Conservation (phyloP, 495 filamentous ascomycete genomes). For the Annulohypoxylon maeteangense region DNA sequence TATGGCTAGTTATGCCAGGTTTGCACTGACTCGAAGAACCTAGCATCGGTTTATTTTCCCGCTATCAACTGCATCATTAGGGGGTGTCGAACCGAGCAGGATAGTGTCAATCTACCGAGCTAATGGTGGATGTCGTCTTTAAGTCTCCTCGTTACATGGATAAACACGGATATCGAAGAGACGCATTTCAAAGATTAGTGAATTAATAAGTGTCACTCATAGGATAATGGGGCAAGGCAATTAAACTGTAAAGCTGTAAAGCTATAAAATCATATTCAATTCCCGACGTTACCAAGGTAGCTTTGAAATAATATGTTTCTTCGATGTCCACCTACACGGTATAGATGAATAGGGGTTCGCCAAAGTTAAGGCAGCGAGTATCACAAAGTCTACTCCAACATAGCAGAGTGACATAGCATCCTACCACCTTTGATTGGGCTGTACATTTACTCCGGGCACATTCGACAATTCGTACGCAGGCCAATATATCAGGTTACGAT, state of each 20-base stretch:
- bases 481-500: conserved; percentile 17
- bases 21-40: conserved; percentile 31
- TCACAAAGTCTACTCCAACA: conserved; percentile 28
- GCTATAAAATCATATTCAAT: neutral
- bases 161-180: neutral
- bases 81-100: conserved; percentile 8
- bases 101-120: neutral
- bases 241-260: neutral
- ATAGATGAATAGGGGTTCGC: conserved; percentile 35
- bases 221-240: neutral
- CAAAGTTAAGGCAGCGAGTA: conserved; percentile 38
- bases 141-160: neutral
- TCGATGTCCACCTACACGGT: conserved; percentile 9
- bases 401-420: conserved; percentile 38
- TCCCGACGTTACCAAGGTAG: neutral
- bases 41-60: conserved; percentile 16
- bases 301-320: conserved; percentile 3
- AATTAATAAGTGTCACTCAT: neutral
- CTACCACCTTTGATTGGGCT: conserved; percentile 23
- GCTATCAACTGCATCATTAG: conserved; percentile 5
- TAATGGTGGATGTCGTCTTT: neutral
- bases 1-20: conserved; percentile 35
- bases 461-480: conserved; percentile 14
- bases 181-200: neutral
- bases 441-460: conserved; percentile 18